Evolutionary conservation across 2,329 filamentous ascomycete species (phyloP), one percentile per base, ranked within the genome.

Genomic region (Hypoxylon sp.): DNA sequence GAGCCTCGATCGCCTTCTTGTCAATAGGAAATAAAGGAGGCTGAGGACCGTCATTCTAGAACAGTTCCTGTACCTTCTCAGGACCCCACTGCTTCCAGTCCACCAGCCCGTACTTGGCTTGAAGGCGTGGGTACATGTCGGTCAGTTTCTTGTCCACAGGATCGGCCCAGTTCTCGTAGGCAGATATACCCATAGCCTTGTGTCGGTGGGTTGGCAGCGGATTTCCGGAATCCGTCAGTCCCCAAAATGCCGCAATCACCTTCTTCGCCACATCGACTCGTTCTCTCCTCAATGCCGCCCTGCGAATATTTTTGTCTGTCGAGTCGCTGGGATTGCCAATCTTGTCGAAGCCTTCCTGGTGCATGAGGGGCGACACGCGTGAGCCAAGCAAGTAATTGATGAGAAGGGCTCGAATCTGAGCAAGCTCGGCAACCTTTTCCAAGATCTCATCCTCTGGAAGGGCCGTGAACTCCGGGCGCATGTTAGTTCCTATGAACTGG

Each of bases 371-470:
- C 31, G 54, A 22, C 10, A 68, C 55, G 13, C 65, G 65, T 17
- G 19, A 14, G 6, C 9, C n/a, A 19, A 68, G 56, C n/a, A 68
- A 2, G 61, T 60, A 68, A 24, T 65, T 61, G 51, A 65, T 65
- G 3, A 63, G 29, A 3, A 17, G 9, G 11, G 55, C 60, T 24
- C 65, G 51, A 3, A 22, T n/a, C 19, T 65, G 50, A 1, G 61
- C 65, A 13, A 64, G 35, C 9, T 31, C 10, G 14, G 50, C 60
- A 3, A 68, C 26, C 6, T 5, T n/a, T 1, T 8, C 13, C 22
- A 51, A 17, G 6, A 65, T 52, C 13, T 60, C 26, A 2, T 53
- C 19, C 3, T 56, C 46, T 4, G 55, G 13, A 22, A 39, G 51
- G 10, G 51, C 33, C 3, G 44, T 54, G 6, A 63, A 51, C 10